Conservation (phyloP, 305 asterid species). For the Fraxinus dipetala region DNA sequence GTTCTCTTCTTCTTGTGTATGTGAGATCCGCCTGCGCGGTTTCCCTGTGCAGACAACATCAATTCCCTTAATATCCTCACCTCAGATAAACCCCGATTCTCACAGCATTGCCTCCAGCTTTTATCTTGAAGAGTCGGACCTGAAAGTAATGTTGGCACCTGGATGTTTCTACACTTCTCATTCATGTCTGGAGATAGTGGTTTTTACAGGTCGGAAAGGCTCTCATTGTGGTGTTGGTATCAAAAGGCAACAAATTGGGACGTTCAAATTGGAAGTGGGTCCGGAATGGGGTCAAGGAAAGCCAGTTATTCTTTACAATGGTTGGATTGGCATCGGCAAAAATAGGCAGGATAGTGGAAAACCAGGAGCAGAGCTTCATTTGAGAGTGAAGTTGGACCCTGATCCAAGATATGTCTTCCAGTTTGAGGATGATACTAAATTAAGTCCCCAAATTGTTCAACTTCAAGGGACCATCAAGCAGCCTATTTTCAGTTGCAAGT, state of each 20-base stretch:
- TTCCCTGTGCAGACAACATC: conserved; percentile 85
- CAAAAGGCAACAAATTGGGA: conserved; percentile 77
- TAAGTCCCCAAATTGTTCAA: conserved; percentile 84
- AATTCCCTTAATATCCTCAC: conserved; percentile 67
- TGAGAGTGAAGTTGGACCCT: conserved; percentile 80
- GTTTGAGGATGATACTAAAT: conserved; percentile 76
- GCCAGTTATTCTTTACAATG: conserved; percentile 64
- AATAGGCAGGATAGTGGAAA: conserved; percentile 60
- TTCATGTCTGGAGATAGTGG: conserved; percentile 69
- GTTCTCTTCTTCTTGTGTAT: conserved; percentile 60
- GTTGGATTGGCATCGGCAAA: conserved; percentile 89
- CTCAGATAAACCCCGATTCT: conserved; percentile 59
- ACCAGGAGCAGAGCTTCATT: conserved; percentile 75
- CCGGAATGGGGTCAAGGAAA: conserved; percentile 91
- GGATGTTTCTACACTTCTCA: conserved; percentile 65
- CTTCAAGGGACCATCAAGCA: conserved; percentile 75
- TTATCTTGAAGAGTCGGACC: conserved; percentile 79
- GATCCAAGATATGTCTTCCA: conserved; percentile 90
- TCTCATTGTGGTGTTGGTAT: conserved; percentile 71
- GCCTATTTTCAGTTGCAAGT: conserved; percentile 93
- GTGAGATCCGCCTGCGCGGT: conserved; percentile 92
- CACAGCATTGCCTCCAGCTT: conserved; percentile 68
- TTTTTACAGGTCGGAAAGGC: conserved; percentile 73
- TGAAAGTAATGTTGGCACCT: conserved; percentile 67
- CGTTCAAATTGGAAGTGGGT: conserved; percentile 67